A percentile compares a stretch with the other conserved stretches of the same genome.
Conservation (phyloP, 1,284 basidiomycete species). For the Sparassis latifolia region DNA sequence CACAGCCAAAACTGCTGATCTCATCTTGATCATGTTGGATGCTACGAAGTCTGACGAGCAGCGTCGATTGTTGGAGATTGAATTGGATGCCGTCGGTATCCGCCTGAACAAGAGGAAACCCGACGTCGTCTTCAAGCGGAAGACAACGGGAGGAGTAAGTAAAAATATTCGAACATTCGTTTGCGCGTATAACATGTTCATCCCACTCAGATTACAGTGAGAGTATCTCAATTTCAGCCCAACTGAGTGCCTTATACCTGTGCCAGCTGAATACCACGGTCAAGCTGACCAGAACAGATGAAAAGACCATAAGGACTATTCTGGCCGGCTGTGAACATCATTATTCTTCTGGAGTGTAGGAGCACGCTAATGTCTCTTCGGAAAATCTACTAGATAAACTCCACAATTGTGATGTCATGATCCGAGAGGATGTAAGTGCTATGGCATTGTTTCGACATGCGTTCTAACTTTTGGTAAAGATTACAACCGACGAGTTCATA, state of each 20-base stretch:
- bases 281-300: slow-evolving; percentile 91
- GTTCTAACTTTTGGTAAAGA: slow-evolving; percentile 39
- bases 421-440: slow-evolving; percentile 82
- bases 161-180: background rate
- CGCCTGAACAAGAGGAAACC: slow-evolving; percentile 86
- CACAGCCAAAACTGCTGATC: slow-evolving; percentile 93
- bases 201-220: background rate
- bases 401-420: slow-evolving; percentile 96
- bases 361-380: background rate
- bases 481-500: slow-evolving; percentile 95
- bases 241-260: no score
- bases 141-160: slow-evolving; percentile 86
- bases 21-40: slow-evolving; percentile 93
- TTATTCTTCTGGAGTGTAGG: background rate
- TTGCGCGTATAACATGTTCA: no score
- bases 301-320: slow-evolving; percentile 90
- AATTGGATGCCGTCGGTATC: slow-evolving; percentile 95
- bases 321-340: slow-evolving; percentile 68
- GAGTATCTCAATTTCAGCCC: slow-evolving; percentile 4
- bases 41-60: slow-evolving; percentile 97
- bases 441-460: slow-evolving; percentile 2
- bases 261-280: slow-evolving; percentile 81
- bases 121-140: slow-evolving; percentile 82
- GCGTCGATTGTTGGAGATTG: slow-evolving; percentile 80
- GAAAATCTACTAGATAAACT: slow-evolving; percentile 51